Base-by-base conservation (phyloP, 2,329 filamentous ascomycete species). In the Fusarium gaditjirri region DNA sequence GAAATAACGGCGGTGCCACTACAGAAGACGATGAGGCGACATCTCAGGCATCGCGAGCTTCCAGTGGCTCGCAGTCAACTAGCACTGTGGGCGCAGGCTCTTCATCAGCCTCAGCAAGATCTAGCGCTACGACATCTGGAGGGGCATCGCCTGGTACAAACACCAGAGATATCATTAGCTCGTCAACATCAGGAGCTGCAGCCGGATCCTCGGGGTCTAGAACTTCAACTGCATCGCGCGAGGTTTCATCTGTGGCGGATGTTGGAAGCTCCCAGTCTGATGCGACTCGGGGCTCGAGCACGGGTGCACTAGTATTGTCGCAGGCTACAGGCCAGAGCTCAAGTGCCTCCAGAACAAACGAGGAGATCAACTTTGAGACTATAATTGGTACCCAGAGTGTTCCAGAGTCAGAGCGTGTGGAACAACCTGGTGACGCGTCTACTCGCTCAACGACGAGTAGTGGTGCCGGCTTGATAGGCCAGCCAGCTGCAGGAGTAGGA, bases 331-430 rank as follows among this genome's bases (percentile, higher is more conserved):
- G 16, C 1, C 31, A 25, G 3, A 21, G 31, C 8, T 35, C 31
- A 12, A 36, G 14, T 8, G 7, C 12, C 19, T 17, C 53, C 1
- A 19, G 3, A n/a, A 31, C 11, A 31, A 39, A 23, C 1, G 41
- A 14, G 2, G 41, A 21, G 6, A 14, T 57, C 5, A 44, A 49
- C 1, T 27, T 44, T 5, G 58, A 57, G n/a, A 69, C 65, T 0
- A 19, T 69, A 2, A 4, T 69, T 27, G 59, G 59, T 0, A 49
- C 59, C 3, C 66, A 70, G 35, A 69, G 58, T 3, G 65, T 69
- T 2, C 17, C 64, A 0, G 64, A 68, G 17, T 64, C 65, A 4
- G 65, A 69, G 6, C 49, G 43, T 0, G 65, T 64, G 6, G 35
- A 38, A 6, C 65, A 53, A 12, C 49, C 35, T 0, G 43, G 29